Conservation (phyloP, 148 eudicot species). For the Rhododendron henanense region DNA sequence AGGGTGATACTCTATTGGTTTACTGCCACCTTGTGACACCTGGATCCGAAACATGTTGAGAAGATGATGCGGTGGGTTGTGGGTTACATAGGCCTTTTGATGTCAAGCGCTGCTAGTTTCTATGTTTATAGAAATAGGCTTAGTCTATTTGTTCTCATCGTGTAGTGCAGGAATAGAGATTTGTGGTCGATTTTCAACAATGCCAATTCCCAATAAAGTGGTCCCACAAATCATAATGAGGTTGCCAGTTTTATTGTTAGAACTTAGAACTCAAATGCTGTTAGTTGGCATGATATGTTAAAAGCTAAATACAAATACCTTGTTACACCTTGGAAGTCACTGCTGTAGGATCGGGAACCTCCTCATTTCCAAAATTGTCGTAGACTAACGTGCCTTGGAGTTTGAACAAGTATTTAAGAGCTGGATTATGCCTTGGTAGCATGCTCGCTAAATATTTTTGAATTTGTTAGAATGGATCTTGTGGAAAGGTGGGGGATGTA, state of each 20-base stretch:
- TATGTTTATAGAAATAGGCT: not conserved
- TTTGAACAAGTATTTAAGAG: not conserved
- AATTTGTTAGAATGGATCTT: not conserved
- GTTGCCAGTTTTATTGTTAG: not conserved
- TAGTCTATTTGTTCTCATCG: not conserved
- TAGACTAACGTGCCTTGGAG: not conserved
- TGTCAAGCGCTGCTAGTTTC: not conserved
- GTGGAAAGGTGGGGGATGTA: not conserved
- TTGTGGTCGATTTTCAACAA: not conserved
- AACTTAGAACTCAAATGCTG: not conserved
- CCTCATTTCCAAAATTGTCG: not conserved
- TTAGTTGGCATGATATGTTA: not conserved
- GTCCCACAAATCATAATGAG: not conserved
- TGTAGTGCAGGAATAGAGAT: not conserved
- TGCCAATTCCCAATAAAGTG: not conserved
- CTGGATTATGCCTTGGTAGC: not conserved
- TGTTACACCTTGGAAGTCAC: not conserved
- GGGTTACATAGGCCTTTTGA: not conserved
- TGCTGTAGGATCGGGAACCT: not conserved
- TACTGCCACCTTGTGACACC: not conserved
- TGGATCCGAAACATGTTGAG: not conserved
- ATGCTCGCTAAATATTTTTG: not conserved
- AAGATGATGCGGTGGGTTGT: not conserved
- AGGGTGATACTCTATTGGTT: not conserved
- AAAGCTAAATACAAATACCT: not conserved